phyloP scores from a whole-genome alignment of 2,329 filamentous ascomycete genomes.

The Neofusicoccum sp. region DNA sequence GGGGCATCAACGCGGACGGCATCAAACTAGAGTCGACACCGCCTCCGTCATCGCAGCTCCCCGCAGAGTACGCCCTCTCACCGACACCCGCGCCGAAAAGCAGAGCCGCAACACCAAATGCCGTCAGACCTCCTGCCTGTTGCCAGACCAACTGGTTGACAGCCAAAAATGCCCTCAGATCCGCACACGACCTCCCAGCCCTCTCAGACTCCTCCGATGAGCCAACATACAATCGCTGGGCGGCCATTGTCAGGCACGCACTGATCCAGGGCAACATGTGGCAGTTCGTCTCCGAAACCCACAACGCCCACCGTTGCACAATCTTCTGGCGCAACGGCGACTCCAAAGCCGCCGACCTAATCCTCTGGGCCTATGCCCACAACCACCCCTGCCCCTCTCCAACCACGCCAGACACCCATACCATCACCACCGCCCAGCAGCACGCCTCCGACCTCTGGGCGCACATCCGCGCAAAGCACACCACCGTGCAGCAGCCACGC shows the following conservation, averaged over 20 bases:
- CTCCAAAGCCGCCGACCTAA: not conserved
- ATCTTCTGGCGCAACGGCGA: not conserved
- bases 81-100: not conserved
- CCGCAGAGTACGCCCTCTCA: not conserved
- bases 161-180: not conserved
- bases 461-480: constrained; percentile 1
- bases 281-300: not conserved
- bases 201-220: not conserved
- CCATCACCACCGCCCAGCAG: not conserved
- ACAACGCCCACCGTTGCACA: not conserved
- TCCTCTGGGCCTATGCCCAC: not conserved
- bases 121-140: not conserved
- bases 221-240: not conserved
- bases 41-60: not conserved
- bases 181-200: not conserved
- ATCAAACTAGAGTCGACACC: not conserved
- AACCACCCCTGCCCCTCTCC: not conserved
- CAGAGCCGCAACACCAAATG: not conserved
- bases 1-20: not conserved
- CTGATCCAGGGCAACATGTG: not conserved
- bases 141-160: not conserved
- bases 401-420: not conserved
- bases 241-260: not conserved
- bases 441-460: not conserved
- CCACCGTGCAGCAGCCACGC: not conserved